A percentile compares a stretch with the other conserved stretches of the same genome.
phyloP scores from a whole-genome alignment of 2,329 filamentous ascomycete genomes.

The Colletotrichum siamense region DNA sequence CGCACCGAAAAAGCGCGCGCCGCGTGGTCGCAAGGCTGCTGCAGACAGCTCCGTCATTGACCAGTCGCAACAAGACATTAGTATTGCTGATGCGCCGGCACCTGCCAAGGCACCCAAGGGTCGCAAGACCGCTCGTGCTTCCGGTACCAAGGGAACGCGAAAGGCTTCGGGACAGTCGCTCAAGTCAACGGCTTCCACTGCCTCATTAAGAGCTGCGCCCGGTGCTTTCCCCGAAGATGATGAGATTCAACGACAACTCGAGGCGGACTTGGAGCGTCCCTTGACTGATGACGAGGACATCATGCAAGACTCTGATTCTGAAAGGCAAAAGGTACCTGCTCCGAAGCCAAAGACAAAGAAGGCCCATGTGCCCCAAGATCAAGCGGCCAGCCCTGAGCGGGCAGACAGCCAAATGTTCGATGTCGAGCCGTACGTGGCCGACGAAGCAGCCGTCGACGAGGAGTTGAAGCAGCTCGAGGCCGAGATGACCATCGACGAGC shows the following conservation, averaged over 20 bases:
- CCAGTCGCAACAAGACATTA: conserved; percentile 39
- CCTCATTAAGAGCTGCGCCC: conserved; percentile 39
- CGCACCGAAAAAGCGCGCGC: conserved; percentile 65
- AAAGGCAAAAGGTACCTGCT: conserved; percentile 39
- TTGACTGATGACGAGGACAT: conserved; percentile 59
- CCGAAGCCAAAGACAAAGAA: conserved; percentile 34
- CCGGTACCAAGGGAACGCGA: conserved; percentile 41
- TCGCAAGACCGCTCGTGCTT: conserved; percentile 50
- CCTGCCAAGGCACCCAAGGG: conserved; percentile 34
- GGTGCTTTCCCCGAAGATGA: conserved; percentile 60
- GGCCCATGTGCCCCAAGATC: conserved; percentile 29
- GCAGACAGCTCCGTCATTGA: conserved; percentile 44
- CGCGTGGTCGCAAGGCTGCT: conserved; percentile 53
- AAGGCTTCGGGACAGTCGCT: conserved; percentile 37
- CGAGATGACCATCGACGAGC: conserved; percentile 44
- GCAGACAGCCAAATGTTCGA: conserved; percentile 57
- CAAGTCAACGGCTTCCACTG: conserved; percentile 50
- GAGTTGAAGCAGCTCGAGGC: conserved; percentile 55
- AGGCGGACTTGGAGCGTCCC: conserved; percentile 67
- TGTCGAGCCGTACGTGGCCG: conserved; percentile 45
- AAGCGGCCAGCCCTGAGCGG: conserved; percentile 32
- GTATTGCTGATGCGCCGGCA: conserved; percentile 41
- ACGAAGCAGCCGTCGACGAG: conserved; percentile 56
- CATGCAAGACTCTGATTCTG: conserved; percentile 51
- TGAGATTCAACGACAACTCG: conserved; percentile 69